Conservation (phyloP, 164 flowering plant species). For the Nymphaea thermarum region DNA sequence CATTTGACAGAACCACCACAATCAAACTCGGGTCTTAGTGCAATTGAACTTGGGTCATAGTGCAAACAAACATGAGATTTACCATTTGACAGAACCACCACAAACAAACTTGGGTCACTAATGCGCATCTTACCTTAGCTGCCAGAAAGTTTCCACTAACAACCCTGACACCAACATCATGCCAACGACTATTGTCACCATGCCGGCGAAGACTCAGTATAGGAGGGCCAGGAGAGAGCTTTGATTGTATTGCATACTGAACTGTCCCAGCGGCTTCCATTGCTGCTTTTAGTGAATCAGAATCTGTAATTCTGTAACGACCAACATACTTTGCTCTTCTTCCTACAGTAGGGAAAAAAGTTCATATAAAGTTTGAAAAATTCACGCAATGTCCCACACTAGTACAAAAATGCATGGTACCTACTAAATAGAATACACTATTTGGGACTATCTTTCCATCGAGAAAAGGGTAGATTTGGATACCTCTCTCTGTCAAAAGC, state of each 20-base stretch:
- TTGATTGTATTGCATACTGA: constrained; percentile 66
- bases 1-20: too few relatives aligned
- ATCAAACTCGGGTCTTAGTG: too few relatives aligned
- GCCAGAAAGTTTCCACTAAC: constrained; percentile 94
- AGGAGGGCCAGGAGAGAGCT: constrained; percentile 91
- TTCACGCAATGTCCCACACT: not conserved
- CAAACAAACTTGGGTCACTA: too few relatives aligned
- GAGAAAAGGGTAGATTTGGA: not conserved
- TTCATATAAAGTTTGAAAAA: not conserved
- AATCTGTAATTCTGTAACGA: constrained; percentile 74
- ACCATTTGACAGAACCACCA: too few relatives aligned
- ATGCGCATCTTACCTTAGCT: constrained; percentile 59
- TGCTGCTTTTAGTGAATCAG: constrained; percentile 70
- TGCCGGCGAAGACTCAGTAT: constrained; percentile 74
- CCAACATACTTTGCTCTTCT: constrained; percentile 66
- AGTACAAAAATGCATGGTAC: not conserved
- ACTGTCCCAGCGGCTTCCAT: constrained; percentile 91
- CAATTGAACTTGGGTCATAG: too few relatives aligned
- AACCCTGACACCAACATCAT: constrained; percentile 92
- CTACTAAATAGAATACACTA: not conserved
- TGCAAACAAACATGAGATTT: too few relatives aligned
- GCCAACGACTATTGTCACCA: constrained; percentile 81
- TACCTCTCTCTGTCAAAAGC: constrained; percentile 78
- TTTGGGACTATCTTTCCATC: not conserved
- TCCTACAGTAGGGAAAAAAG: constrained; percentile 30